Base-by-base conservation (phyloP, 495 filamentous ascomycete genomes). In the Neurospora pannonica region DNA sequence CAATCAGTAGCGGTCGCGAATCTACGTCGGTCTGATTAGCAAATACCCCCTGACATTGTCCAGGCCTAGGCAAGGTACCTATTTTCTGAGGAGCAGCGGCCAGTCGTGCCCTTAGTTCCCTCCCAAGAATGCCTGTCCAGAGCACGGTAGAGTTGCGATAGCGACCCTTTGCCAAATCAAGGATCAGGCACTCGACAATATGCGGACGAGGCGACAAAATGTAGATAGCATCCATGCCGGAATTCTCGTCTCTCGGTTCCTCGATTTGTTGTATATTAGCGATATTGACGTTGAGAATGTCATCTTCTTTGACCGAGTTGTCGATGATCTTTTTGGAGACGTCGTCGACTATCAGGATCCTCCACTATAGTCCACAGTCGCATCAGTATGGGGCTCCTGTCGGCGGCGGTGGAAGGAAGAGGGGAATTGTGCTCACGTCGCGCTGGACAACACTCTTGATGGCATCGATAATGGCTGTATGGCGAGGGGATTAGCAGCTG, bases 251-350 rank as follows among this genome's bases (percentile, higher is more conserved):
- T 77, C 97, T 89, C 78, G 88, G 88, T 71, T 97, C 87, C 84
- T 97, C 94, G 81, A 99, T 97, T 77, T 89, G 88, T 84, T 97
- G 94, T 83, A 98, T 92, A 82, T 96, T 97, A 72, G 95, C 94
- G 80, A 99, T 92, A 80, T 97, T 97, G 81, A 94, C 87, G 80
- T 96, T 95, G 81, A 99, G 91, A 72, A 99, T 95, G 81, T 97
- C 93, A 87, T 98, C 94, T 83, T 97, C 92, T 76, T 93, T 94
- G 78, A 94, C 89, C 34, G 93, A 92, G 87, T 92, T 94, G 81
- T 96, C 91, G 76, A 98, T 87, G 76, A 99, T 85, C 79, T 90
- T 92, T 80, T 89, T 90, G 81, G 92, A 93, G 28, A 83, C 85
- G 75, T 92, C 90, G 83, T 99, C 96, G 77, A 97, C 83, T 38